Base-by-base conservation (phyloP, 202 grass and related monocot species). In the Zoysia matrella region DNA sequence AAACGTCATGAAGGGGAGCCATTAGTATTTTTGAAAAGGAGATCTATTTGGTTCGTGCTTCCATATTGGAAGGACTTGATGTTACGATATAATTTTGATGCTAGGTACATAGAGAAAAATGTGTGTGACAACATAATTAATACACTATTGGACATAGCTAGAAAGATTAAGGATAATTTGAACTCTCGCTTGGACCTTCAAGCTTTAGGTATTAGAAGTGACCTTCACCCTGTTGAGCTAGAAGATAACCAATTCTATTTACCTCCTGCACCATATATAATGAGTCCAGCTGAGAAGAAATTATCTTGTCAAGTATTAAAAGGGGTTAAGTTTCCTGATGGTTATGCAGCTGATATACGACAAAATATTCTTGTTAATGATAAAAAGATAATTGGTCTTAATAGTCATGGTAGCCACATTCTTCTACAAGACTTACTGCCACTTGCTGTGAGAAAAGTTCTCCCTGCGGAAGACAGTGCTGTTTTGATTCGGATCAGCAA, bases 341-440 rank as follows among this genome's bases (percentile, higher is more conserved):
- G 52, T 22, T 57, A 18, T 57, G 72, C 52, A 11, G 44, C 40
- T 5, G 52, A 58, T 22, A 58, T 74, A 11, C 7, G 52, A 18
- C 8, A 9, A 1, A 73, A 58, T 18, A 2, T 73, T 8, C 51
- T 55, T 8, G 70, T 73, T 55, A 73, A 53, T 36, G 70, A 73
- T 11, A 57, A 40, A 5, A 73, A 73, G 71, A 55, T 73, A n/a
- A 14, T 44, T 54, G 52, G 64, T 13, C 12, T 67, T 4, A 67
- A 67, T 13, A 67, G 42, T 45, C 42, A 67, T 67, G 64, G 14
- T 7, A 44, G 3, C 15, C 53, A 74, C 53, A 74, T 74, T 74
- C 13, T 58, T 2, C 8, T 74, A n/a, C 52, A 58, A 8, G 12
- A 74, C 30, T 12, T 72, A 13, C 11, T 71, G 10, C 69, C 48